These are phyloP conservation scores for Calycina herbarum DNA, from an alignment of 2,329 filamentous ascomycete species.

Conservation along the genomic window DNA sequence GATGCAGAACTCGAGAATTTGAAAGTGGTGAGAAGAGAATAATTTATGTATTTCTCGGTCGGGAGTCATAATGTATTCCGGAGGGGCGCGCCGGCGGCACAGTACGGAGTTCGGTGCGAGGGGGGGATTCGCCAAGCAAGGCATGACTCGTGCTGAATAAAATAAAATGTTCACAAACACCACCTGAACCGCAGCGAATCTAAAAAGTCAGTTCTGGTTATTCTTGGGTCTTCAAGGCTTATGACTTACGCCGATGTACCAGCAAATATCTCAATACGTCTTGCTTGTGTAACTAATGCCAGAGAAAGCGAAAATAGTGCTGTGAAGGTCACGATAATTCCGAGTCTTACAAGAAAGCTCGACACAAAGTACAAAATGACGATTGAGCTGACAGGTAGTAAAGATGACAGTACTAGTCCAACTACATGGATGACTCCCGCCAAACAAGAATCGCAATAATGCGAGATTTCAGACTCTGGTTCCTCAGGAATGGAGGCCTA, in stretches of 20 bases:
- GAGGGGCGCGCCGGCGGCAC: background rate
- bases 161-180: background rate
- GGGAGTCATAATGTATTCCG: background rate
- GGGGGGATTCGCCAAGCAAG: too few species aligned
- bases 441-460: slow-evolving; percentile 2
- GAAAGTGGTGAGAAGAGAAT: too few species aligned
- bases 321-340: background rate
- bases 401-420: background rate
- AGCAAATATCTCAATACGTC: slow-evolving; percentile 2
- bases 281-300: background rate
- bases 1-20: background rate
- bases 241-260: slow-evolving; percentile 3
- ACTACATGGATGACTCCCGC: background rate
- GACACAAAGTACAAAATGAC: slow-evolving; percentile 7
- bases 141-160: background rate
- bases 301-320: background rate
- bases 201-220: background rate
- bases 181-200: background rate
- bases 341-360: background rate
- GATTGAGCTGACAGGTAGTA: background rate
- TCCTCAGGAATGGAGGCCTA: background rate
- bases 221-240: background rate
- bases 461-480: background rate
- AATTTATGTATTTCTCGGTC: background rate
- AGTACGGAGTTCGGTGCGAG: background rate